Evolutionary conservation across 164 flowering plant species (phyloP).

Genomic region (Tetrastigma voinierianum): DNA sequence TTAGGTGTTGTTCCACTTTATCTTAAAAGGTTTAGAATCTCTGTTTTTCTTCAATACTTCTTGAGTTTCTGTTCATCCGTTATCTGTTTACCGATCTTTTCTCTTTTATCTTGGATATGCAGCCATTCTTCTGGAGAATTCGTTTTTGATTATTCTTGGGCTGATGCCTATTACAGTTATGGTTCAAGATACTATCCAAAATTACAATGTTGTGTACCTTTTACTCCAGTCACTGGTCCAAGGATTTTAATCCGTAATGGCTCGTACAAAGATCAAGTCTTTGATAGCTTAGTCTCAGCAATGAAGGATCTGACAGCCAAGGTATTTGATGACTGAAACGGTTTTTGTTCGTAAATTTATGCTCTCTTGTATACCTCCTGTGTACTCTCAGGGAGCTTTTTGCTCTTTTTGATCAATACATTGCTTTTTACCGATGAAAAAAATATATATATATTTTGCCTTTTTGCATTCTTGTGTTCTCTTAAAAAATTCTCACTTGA

Average conservation of each 20-base stretch:
- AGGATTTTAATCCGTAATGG: slow-evolving; percentile 74
- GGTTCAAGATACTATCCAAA: slow-evolving; percentile 86
- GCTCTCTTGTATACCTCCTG: too few relatives aligned
- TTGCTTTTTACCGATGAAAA: too few relatives aligned
- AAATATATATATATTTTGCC: too few relatives aligned
- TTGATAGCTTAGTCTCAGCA: slow-evolving; percentile 65
- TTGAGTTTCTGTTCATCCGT: neutral
- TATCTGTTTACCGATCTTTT: slow-evolving; percentile 14
- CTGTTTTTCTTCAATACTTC: neutral
- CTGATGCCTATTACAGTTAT: slow-evolving; percentile 81
- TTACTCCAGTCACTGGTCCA: slow-evolving; percentile 93
- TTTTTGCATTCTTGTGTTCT: neutral
- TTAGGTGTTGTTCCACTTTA: slow-evolving; percentile 93
- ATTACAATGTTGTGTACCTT: slow-evolving; percentile 89
- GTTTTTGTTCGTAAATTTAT: neutral
- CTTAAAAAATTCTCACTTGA: neutral
- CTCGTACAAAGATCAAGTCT: slow-evolving; percentile 65
- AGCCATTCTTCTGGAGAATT: slow-evolving; percentile 98
- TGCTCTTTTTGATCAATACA: too few relatives aligned
- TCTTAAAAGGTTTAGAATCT: slow-evolving; percentile 77
- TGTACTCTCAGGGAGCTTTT: too few relatives aligned
- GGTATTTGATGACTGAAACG: slow-evolving; percentile 35
- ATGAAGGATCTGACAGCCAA: slow-evolving; percentile 67
- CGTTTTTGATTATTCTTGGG: slow-evolving; percentile 98
- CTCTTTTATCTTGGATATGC: slow-evolving; percentile 31